Evolutionary conservation across 1,284 basidiomycete species (phyloP).

Genomic region (Athelia psychrophila): DNA sequence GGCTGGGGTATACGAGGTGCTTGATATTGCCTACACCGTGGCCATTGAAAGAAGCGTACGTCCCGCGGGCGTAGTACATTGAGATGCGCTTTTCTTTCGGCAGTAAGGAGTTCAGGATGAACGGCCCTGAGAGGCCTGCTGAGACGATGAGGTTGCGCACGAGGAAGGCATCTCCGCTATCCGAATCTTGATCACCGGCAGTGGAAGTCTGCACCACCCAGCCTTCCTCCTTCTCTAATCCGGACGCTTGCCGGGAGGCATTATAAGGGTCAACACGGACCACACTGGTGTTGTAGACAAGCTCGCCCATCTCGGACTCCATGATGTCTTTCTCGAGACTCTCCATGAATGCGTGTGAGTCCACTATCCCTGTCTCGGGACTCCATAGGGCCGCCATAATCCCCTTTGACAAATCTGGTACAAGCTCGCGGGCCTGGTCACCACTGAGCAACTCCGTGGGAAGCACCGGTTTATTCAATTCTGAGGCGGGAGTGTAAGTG

Average conservation of each 20-base stretch:
- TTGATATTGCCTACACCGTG: conserved; percentile 65
- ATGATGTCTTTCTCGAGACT: conserved; percentile 78
- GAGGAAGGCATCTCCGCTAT: conserved; percentile 71
- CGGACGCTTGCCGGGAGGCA: conserved; percentile 11
- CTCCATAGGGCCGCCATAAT: conserved; percentile 80
- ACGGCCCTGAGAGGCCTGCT: conserved; percentile 76
- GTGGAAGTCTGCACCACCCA: conserved; percentile 75
- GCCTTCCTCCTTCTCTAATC: conserved; percentile 40
- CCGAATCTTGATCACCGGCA: conserved; percentile 24
- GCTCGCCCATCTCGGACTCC: conserved; percentile 68
- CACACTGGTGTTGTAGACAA: conserved; percentile 82
- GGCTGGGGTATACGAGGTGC: conserved; percentile 89
- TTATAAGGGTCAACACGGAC: conserved; percentile 80
- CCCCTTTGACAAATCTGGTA: conserved; percentile 75
- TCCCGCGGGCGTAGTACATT: conserved; percentile 79
- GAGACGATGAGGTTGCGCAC: conserved; percentile 87
- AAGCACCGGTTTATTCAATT: conserved; percentile 37
- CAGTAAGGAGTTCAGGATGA: conserved; percentile 72
- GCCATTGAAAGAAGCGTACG: conserved; percentile 86
- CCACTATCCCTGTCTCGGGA: conserved; percentile 89
- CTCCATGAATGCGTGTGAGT: conserved; percentile 82
- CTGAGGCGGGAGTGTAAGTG: conserved; percentile 27
- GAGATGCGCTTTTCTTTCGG: conserved; percentile 52
- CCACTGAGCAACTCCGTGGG: conserved; percentile 71
- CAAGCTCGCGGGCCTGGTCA: conserved; percentile 71